phyloP scores from a whole-genome alignment of 2,329 filamentous ascomycete genomes.

The Fusarium verrucosum region DNA sequence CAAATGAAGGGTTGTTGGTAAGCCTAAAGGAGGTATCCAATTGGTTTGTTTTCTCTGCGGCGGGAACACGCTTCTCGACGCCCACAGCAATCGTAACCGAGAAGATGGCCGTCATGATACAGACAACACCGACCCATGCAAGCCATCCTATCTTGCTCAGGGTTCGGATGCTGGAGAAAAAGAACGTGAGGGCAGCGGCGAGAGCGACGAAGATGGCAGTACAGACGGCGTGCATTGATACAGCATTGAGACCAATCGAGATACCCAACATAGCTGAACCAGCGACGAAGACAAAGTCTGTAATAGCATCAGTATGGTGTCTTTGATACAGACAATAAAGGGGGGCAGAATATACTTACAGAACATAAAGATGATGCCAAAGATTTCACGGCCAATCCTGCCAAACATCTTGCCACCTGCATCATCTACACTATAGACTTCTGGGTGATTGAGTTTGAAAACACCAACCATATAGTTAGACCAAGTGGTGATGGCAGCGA shows the following conservation, averaged over 20 bases:
- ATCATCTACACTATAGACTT: slow-evolving; percentile 63
- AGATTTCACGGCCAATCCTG: slow-evolving; percentile 53
- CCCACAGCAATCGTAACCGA: slow-evolving; percentile 46
- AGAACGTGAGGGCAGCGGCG: slow-evolving; percentile 43
- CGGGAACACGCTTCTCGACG: slow-evolving; percentile 43
- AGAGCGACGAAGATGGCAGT: slow-evolving; percentile 53
- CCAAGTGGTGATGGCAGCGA: slow-evolving; percentile 58
- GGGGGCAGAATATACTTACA: slow-evolving; percentile 35
- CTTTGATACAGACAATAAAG: neutral
- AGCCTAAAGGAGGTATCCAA: slow-evolving; percentile 43
- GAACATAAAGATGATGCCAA: slow-evolving; percentile 50
- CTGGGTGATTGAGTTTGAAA: slow-evolving; percentile 61
- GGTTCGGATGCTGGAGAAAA: slow-evolving; percentile 47
- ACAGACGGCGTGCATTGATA: slow-evolving; percentile 51
- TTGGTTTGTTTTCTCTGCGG: slow-evolving; percentile 25
- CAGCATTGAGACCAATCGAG: slow-evolving; percentile 52
- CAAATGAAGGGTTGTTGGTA: slow-evolving; percentile 45
- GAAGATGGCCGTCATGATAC: slow-evolving; percentile 44
- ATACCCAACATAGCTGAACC: slow-evolving; percentile 54
- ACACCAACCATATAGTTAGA: slow-evolving; percentile 58
- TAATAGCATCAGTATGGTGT: neutral
- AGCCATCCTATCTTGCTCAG: slow-evolving; percentile 47
- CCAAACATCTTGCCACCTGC: slow-evolving; percentile 59
- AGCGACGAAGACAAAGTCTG: slow-evolving; percentile 43
- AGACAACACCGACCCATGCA: slow-evolving; percentile 45